Conservation (phyloP, 768 basidiomycete genomes). For the Amanita pallidorosea region DNA sequence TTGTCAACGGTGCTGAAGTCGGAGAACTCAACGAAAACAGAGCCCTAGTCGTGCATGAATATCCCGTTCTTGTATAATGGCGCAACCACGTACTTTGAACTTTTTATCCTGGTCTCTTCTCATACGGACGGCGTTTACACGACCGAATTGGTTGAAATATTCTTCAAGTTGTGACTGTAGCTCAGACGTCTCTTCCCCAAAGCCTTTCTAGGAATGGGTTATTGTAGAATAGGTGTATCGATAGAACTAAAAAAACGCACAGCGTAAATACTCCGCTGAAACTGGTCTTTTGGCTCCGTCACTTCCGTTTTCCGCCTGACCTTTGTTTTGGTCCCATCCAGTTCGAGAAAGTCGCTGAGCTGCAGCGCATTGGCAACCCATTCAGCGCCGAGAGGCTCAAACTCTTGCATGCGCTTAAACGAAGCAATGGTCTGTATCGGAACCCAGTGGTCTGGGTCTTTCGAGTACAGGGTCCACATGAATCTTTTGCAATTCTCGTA, state of each 20-base stretch:
- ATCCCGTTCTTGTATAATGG: not conserved
- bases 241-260: slow-evolving; percentile 30
- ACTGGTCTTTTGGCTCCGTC: slow-evolving; percentile 66
- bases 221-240: not conserved
- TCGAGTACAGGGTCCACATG: slow-evolving; percentile 87
- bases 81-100: slow-evolving; percentile 59
- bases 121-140: slow-evolving; percentile 79
- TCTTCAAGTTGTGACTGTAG: slow-evolving; percentile 68
- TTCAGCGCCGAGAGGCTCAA: slow-evolving; percentile 41
- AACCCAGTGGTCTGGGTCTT: slow-evolving; percentile 82
- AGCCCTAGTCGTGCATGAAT: slow-evolving; percentile 40
- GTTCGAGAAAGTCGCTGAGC: slow-evolving; percentile 46
- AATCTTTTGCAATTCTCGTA: slow-evolving; percentile 38
- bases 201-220: slow-evolving; percentile 67
- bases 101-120: slow-evolving; percentile 72
- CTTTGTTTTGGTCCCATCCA: slow-evolving; percentile 63
- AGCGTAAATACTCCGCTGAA: slow-evolving; percentile 81
- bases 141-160: slow-evolving; percentile 73
- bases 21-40: slow-evolving; percentile 87
- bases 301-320: slow-evolving; percentile 69
- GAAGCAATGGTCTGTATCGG: slow-evolving; percentile 78
- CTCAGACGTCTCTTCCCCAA: slow-evolving; percentile 51
- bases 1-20: slow-evolving; percentile 55
- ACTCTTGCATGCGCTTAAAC: slow-evolving; percentile 92
- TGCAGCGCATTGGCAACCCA: slow-evolving; percentile 69